Evolutionary conservation across 331 rosid genomes (phyloP).

Genomic region (Pyracantha coccinea): DNA sequence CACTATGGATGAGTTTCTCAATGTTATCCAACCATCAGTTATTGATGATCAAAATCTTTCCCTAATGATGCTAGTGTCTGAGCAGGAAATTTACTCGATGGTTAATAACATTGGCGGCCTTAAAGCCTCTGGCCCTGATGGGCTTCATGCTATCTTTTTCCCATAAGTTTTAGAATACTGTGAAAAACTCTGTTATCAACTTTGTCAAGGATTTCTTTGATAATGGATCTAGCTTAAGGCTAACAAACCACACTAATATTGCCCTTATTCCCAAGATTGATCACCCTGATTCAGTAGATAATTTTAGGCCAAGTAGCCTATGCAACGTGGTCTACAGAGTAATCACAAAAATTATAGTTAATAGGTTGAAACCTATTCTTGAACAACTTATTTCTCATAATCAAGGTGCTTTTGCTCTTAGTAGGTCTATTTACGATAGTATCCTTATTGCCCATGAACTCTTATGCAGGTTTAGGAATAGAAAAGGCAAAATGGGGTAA

Average conservation of each 20-base stretch:
- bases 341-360: neutral
- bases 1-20: too few species aligned
- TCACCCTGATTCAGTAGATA: neutral
- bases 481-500: neutral
- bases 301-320: neutral
- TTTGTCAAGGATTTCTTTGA: neutral
- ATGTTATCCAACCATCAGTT: neutral
- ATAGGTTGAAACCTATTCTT: neutral
- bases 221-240: neutral
- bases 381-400: neutral
- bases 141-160: neutral
- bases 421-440: neutral
- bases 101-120: neutral
- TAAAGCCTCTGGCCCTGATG: neutral
- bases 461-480: neutral
- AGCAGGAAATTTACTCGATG: neutral
- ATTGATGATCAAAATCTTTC: neutral
- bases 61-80: neutral
- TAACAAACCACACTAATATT: neutral
- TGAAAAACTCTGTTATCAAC: neutral
- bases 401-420: neutral
- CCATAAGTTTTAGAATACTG: fast-evolving
- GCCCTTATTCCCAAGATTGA: neutral
- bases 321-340: neutral
- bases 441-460: neutral